These are phyloP conservation scores for Blastobotrys elegans DNA, from an alignment of 1,139 yeast species.

Conservation along the genomic window DNA sequence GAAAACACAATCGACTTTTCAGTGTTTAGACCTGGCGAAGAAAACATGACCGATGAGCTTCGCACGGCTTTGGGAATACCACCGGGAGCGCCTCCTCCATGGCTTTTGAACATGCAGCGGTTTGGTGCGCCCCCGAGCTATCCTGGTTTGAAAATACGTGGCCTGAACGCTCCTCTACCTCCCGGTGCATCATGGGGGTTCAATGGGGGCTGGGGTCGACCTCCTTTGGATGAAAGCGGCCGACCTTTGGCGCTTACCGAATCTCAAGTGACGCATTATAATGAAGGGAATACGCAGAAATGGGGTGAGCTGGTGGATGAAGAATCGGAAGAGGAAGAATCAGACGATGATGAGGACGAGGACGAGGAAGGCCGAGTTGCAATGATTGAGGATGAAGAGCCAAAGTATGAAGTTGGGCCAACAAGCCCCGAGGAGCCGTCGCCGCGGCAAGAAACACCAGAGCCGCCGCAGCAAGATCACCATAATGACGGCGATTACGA, in stretches of 20 bases:
- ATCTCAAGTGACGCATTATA: background rate
- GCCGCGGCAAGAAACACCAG: conserved; percentile 9
- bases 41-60: conserved; percentile 48
- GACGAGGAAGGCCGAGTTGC: conserved; percentile 20
- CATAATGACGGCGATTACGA: conserved; percentile 11
- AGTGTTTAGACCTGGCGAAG: conserved; percentile 59
- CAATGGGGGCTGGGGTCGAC: conserved; percentile 42
- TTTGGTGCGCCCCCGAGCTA: conserved; percentile 87
- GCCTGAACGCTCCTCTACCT: conserved; percentile 43
- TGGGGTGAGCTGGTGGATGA: conserved; percentile 35
- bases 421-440: too few relatives aligned
- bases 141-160: conserved; percentile 55
- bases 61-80: conserved; percentile 67
- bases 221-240: conserved; percentile 34
- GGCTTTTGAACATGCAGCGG: conserved; percentile 68
- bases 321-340: conserved; percentile 32
- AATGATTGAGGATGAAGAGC: conserved; percentile 22
- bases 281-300: background rate
- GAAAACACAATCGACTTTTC: conserved; percentile 38
- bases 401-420: conserved; percentile 10
- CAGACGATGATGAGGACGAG: conserved; percentile 24
- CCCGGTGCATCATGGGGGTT: conserved; percentile 38
- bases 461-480: conserved; percentile 17
- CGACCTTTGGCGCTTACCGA: background rate
- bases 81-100: conserved; percentile 66